A percentile compares a stretch with the other conserved stretches of the same genome.
phyloP scores from a whole-genome alignment of 257 asterid species.

The Capsicum baccatum region DNA sequence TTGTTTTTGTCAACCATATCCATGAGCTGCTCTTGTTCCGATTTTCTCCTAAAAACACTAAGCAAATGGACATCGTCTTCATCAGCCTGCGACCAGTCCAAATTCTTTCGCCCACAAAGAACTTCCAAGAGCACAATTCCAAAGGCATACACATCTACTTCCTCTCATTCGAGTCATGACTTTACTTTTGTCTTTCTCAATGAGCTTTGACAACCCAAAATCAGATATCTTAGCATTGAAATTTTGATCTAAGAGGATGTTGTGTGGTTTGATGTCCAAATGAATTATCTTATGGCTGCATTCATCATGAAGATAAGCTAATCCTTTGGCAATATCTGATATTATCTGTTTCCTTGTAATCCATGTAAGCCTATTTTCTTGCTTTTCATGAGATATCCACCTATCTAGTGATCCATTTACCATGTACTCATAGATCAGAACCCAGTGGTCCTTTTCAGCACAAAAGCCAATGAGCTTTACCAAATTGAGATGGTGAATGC shows the following conservation, averaged over 20 bases:
- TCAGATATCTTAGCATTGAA: constrained; percentile 43
- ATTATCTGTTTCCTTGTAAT: background rate
- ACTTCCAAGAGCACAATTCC: constrained; percentile 14
- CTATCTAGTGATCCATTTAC: background rate
- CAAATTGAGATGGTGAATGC: constrained; percentile 39
- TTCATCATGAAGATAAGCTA: background rate
- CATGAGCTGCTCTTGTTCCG: background rate
- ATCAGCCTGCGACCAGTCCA: constrained; percentile 31
- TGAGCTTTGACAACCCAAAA: constrained; percentile 38
- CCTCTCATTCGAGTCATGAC: constrained; percentile 38
- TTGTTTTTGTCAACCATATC: constrained; percentile 11
- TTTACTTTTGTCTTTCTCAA: constrained; percentile 36
- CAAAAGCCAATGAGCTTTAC: constrained; percentile 35
- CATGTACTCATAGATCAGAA: constrained; percentile 7
- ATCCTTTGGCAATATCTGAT: background rate
- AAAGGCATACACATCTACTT: constrained; percentile 34
- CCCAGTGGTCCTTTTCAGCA: background rate
- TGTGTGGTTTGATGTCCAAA: constrained; percentile 39
- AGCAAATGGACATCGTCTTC: constrained; percentile 20
- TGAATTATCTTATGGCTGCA: constrained; percentile 41
- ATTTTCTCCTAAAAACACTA: background rate
- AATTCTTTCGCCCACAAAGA: constrained; percentile 34
- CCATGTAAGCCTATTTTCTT: background rate
- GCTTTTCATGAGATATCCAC: background rate
- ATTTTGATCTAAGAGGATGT: constrained; percentile 37